These are phyloP conservation scores for Podaxis pistillaris DNA, from an alignment of 768 basidiomycete genomes.

Conservation along the genomic window DNA sequence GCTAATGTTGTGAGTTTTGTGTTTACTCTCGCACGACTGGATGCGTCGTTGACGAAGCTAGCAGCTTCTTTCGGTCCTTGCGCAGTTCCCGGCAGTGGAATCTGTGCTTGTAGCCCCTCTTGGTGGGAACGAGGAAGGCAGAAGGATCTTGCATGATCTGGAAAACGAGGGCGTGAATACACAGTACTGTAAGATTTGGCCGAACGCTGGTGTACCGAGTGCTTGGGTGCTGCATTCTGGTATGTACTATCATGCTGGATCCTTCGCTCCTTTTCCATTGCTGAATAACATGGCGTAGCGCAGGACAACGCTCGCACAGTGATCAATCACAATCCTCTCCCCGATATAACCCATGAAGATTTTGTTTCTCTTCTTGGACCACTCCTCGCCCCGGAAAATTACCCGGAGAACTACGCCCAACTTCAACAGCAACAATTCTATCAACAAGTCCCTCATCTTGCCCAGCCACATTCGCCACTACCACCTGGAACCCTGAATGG, in stretches of 20 bases:
- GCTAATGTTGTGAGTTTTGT: constrained; percentile 48
- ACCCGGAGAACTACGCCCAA: constrained; percentile 36
- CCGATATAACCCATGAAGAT: constrained; percentile 85
- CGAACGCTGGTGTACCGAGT: constrained; percentile 68
- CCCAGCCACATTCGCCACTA: constrained; percentile 32
- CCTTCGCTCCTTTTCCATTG: constrained; percentile 6
- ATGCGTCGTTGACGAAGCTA: constrained; percentile 1
- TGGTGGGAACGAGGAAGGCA: constrained; percentile 69
- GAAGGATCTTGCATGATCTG: constrained; percentile 59
- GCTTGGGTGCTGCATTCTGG: constrained; percentile 82
- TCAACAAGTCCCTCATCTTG: constrained; percentile 32
- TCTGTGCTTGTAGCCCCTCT: constrained; percentile 73
- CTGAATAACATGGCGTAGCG: constrained; percentile 30
- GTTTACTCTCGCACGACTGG: background rate
- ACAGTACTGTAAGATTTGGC: constrained; percentile 72
- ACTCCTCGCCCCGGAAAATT: constrained; percentile 81
- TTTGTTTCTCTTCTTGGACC: constrained; percentile 79
- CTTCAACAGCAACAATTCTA: constrained; percentile 25
- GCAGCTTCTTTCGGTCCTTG: constrained; percentile 62
- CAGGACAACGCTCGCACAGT: constrained; percentile 64
- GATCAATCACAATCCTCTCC: constrained; percentile 85
- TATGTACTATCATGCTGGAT: constrained; percentile 25
- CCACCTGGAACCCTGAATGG: constrained; percentile 21
- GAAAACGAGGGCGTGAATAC: constrained; percentile 68
- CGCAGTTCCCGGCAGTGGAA: constrained; percentile 67